These are phyloP conservation scores for Mercurialis annua DNA, from an alignment of 345 rosid genomes.

Conservation along the genomic window DNA sequence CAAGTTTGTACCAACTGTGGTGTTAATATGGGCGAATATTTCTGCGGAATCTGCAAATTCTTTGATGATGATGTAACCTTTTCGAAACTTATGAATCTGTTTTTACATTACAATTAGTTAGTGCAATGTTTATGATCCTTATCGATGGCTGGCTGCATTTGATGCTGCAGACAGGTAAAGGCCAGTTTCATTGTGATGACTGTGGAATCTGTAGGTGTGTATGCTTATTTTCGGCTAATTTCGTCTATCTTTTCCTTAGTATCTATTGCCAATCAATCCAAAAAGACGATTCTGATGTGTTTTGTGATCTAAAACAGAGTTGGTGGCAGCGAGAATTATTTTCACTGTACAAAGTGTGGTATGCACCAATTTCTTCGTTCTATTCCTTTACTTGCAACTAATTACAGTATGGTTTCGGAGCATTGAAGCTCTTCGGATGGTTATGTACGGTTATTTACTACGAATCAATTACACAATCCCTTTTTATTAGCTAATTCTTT, in stretches of 20 bases:
- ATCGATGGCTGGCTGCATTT: not conserved
- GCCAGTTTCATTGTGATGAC: slow-evolving; percentile 88
- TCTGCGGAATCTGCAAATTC: slow-evolving; percentile 86
- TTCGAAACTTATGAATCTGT: not conserved
- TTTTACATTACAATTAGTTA: not conserved
- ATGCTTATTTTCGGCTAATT: slow-evolving; percentile 1
- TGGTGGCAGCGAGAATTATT: slow-evolving; percentile 80
- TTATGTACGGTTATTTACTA: not conserved
- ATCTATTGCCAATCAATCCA: too few species aligned
- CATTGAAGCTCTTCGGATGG: not conserved
- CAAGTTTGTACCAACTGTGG: slow-evolving; percentile 92
- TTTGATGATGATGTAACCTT: slow-evolving; percentile 79
- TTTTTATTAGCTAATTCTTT: not conserved
- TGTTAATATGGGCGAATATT: slow-evolving; percentile 96
- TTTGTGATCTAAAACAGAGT: slow-evolving; percentile 47
- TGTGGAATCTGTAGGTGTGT: slow-evolving; percentile 97
- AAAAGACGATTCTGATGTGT: not conserved
- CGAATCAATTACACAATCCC: not conserved
- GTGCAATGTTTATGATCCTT: slow-evolving; percentile 11
- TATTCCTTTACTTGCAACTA: not conserved
- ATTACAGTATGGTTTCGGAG: not conserved
- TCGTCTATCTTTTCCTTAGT: not conserved
- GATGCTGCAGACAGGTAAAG: slow-evolving; percentile 55
- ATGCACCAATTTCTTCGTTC: slow-evolving; percentile 21
- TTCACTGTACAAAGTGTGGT: slow-evolving; percentile 96